These are phyloP conservation scores for Claviceps paspali DNA, from an alignment of 2,329 filamentous ascomycete genomes.

Conservation along the genomic window DNA sequence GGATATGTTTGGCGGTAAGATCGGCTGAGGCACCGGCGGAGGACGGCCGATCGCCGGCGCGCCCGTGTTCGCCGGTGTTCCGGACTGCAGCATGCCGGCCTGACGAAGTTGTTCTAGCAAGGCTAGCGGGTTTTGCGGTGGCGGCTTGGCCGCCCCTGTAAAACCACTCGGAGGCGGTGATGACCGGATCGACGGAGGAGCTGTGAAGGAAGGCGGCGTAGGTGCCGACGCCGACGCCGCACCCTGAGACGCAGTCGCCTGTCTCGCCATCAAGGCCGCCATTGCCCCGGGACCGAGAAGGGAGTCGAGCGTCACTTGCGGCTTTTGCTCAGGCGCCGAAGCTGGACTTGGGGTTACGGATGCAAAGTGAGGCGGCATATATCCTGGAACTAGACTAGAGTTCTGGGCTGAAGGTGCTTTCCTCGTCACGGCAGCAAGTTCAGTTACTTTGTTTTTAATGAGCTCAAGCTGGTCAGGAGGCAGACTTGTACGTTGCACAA, in stretches of 20 bases:
- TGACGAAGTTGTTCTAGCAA: constrained; percentile 53
- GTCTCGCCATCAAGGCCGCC: constrained; percentile 41
- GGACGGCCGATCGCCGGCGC: constrained; percentile 18
- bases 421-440: constrained; percentile 50
- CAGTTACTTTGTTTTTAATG: constrained; percentile 72
- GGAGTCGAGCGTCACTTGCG: constrained; percentile 37
- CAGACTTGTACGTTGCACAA: constrained; percentile 61
- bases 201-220: constrained; percentile 18
- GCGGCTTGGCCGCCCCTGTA: constrained; percentile 19
- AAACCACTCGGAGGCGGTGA: constrained; percentile 33
- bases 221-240: constrained; percentile 25
- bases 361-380: constrained; percentile 18
- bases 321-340: constrained; percentile 17
- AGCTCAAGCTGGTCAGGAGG: constrained; percentile 68
- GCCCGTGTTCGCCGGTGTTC: constrained; percentile 23
- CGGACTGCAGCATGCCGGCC: constrained; percentile 46
- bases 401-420: constrained; percentile 30
- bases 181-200: constrained; percentile 22
- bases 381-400: constrained; percentile 24
- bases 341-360: constrained; percentile 18
- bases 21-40: constrained; percentile 14
- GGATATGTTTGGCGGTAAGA: constrained; percentile 21
- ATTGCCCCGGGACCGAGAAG: constrained; percentile 45
- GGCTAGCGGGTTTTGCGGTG: constrained; percentile 34
- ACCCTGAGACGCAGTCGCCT: constrained; percentile 33